phyloP scores from a whole-genome alignment of 1,284 basidiomycete species.

The Ganoderma resinaceum region DNA sequence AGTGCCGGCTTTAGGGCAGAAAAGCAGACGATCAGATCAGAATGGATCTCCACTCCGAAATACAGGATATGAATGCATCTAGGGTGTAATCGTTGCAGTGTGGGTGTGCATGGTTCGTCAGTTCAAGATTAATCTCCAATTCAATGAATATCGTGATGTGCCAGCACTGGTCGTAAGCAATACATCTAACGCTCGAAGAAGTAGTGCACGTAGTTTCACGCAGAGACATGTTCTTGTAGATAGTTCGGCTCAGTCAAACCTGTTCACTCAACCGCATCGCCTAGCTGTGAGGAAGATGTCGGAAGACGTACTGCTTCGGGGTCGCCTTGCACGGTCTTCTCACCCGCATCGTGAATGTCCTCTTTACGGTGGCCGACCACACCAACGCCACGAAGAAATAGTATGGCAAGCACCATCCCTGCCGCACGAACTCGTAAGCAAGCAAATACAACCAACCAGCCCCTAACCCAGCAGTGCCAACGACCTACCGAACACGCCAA shows the following conservation, averaged over 20 bases:
- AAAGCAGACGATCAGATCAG: too few species aligned
- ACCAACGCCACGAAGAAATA: slow-evolving; percentile 67
- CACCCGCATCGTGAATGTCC: neutral
- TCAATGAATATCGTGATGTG: too few species aligned
- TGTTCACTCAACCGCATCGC: neutral
- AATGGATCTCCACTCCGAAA: too few species aligned
- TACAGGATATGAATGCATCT: too few species aligned
- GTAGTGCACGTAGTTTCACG: neutral
- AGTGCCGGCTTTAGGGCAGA: too few species aligned
- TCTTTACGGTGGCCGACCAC: slow-evolving; percentile 54
- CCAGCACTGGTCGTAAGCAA: too few species aligned
- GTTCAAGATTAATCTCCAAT: too few species aligned
- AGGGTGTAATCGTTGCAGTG: too few species aligned
- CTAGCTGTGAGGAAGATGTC: neutral
- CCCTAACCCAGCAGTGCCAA: neutral
- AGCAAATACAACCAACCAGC: neutral
- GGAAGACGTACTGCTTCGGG: neutral
- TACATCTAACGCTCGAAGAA: neutral
- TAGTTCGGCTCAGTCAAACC: neutral
- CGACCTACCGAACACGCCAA: slow-evolving; percentile 59
- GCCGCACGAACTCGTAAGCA: slow-evolving; percentile 6
- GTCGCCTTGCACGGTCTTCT: neutral
- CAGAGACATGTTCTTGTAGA: neutral
- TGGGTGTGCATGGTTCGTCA: too few species aligned
- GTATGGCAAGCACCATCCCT: slow-evolving; percentile 57